These are phyloP conservation scores for Fusarium concolor DNA, from an alignment of 2,329 filamentous ascomycete genomes.

Conservation along the genomic window DNA sequence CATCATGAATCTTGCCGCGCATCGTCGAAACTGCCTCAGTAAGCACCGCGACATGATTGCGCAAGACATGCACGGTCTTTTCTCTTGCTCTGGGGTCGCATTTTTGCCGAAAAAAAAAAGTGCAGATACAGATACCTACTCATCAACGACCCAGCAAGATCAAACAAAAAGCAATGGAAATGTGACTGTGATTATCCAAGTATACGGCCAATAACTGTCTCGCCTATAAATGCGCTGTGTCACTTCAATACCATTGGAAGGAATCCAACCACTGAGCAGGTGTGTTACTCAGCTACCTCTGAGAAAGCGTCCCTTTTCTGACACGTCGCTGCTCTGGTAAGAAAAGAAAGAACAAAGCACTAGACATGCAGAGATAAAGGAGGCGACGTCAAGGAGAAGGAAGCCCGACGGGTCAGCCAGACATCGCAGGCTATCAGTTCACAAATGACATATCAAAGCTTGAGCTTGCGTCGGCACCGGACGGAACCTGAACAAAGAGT, in stretches of 20 bases:
- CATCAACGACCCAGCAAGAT: neutral
- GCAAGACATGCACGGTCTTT: constrained; percentile 20
- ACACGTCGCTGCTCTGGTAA: constrained; percentile 26
- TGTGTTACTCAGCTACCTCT: constrained; percentile 16
- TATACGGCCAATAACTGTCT: constrained; percentile 32
- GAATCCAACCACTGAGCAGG: constrained; percentile 12
- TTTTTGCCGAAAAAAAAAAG: neutral
- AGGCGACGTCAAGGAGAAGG: neutral
- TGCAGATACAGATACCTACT: constrained; percentile 27
- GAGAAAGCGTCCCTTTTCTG: constrained; percentile 26
- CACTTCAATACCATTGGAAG: constrained; percentile 28
- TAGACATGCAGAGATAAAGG: constrained; percentile 5
- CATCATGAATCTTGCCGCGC: constrained; percentile 14
- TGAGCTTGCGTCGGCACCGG: neutral
- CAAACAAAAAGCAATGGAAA: constrained; percentile 15
- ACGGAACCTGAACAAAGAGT: neutral
- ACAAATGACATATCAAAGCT: neutral
- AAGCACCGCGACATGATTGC: constrained; percentile 16
- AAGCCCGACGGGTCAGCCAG: constrained; percentile 3
- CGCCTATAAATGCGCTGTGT: constrained; percentile 10
- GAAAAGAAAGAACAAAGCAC: constrained; percentile 8
- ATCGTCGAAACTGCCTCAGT: constrained; percentile 16
- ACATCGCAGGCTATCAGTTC: neutral
- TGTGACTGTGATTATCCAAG: constrained; percentile 23
- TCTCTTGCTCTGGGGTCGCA: constrained; percentile 32